Evolutionary conservation across 768 basidiomycete species (phyloP), one percentile per base, ranked within the genome.

Genomic region (Tylopilus felleus): DNA sequence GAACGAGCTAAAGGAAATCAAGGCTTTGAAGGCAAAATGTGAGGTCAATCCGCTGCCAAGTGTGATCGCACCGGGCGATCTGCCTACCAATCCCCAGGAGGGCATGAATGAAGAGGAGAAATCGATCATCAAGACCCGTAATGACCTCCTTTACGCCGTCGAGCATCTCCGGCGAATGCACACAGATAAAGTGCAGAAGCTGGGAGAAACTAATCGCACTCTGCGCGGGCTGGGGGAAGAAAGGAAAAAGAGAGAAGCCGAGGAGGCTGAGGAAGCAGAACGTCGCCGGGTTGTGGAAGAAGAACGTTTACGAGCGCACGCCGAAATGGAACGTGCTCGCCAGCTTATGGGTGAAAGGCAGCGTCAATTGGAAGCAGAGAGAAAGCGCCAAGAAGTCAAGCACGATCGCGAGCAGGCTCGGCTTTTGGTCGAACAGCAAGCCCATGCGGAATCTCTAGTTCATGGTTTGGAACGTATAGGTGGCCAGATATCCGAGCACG

Each of bases 221-320:
- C 59, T 69, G n/a, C 61, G 53, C 25, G 60, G 48, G 25, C 46
- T 73, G 39, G 62, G 56, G 48, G 65, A 65, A 50, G 65, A 68
- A 52, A 58, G 60, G 48, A 55, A 58, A 33, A 50, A 52, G 41
- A 63, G 56, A 58, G 49, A 41, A 14, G 43, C 25, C 2, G 58
- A 60, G 13, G 60, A 42, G 17, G 43, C 28, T 3, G 56, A 60
- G 13, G 62, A 62, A 55, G 61, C 53, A 36, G 57, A 63, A 33
- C 59, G 54, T 28, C 47, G 40, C 7, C 50, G 44, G 23, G 27
- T 53, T 19, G 57, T 28, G 16, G 65, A 67, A 52, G 65, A 67
- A 52, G 53, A 52, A 35, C 47, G 28, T 42, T 25, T 49, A 19
- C 59, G 52, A 35, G 50, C 25, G 6, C 42, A 52, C 2, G 52